A percentile compares a stretch with the other conserved stretches of the same genome.
phyloP scores from a whole-genome alignment of 208 protist genomes.

The Tritrichomonas foetus region DNA sequence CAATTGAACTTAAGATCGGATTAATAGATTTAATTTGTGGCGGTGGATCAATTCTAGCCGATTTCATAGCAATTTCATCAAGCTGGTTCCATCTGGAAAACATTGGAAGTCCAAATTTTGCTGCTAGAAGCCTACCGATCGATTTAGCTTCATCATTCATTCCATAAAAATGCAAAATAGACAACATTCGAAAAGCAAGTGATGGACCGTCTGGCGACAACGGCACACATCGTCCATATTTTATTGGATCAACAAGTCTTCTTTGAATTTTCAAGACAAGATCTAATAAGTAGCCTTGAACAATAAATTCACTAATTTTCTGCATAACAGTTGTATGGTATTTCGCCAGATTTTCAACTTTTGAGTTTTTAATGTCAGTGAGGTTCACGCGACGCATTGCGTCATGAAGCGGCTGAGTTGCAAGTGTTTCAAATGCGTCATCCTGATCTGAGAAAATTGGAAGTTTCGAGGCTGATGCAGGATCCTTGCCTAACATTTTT shows the following conservation, averaged over 20 bases:
- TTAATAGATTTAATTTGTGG: background rate
- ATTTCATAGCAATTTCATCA: background rate
- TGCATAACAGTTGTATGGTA: background rate
- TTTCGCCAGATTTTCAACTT: background rate
- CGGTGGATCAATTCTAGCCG: background rate
- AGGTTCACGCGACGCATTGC: background rate
- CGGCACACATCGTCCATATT: background rate
- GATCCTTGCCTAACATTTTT: background rate
- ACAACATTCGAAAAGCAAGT: background rate
- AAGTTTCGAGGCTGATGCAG: background rate
- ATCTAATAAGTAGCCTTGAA: background rate
- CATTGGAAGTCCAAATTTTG: background rate
- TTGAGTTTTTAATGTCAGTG: background rate
- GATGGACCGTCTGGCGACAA: background rate
- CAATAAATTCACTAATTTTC: background rate
- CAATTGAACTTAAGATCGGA: background rate
- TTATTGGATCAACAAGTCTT: background rate
- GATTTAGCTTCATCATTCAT: background rate
- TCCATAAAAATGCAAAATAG: background rate
- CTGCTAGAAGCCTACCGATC: background rate
- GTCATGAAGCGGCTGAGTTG: background rate
- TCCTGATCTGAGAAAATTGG: background rate
- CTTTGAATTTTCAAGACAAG: background rate
- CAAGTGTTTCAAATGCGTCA: background rate
- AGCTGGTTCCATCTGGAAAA: background rate